Evolutionary conservation across 192 early-diverging fungal genomes (phyloP), one percentile per base, ranked within the genome.

Genomic region (Funneliformis mosseae): DNA sequence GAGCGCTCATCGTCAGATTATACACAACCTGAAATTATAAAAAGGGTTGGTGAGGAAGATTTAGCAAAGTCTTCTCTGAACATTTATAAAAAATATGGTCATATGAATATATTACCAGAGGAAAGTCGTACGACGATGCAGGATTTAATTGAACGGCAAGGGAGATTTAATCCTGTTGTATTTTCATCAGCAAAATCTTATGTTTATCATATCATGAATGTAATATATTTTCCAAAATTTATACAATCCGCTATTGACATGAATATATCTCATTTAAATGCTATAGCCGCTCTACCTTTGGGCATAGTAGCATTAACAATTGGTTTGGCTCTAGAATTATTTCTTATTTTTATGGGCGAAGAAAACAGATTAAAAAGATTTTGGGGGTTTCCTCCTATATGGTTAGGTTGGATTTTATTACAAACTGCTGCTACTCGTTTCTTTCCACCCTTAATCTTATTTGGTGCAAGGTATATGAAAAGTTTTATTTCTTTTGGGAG

Each of bases 221-320:
- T 86, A 12, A 83, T 85, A 45, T 87, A 80, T 76, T 87, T 86
- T 63, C 81, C 85, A 8, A 74, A 81, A 64, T 87, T 87, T 77
- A 74, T 87, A 0, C 81, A 87, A 33, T 55, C 79, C 3, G 74
- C 84, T 8, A 75, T 85, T n/a, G 82, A 85, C 39, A 87, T 78
- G 12, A 87, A 87, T 62, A n/a, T 87, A 0, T 78, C 83, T 9
- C 43, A 23, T 3, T 27, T n/a, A 9, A 55, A 79, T 33, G 69
- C 83, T 0, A 71, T 74, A 11, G 3, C 86, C 4, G 74, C 76
- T 16, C 27, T 87, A 66, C 38, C 70, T 12, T 23, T 83, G 9
- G 83, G 83, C 8, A 62, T 87, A 6, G 0, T 84, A 0, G 28
- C 82, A 8, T 61, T 87, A 11, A 84, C 80, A 12, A 33, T 77